Evolutionary conservation across 768 basidiomycete genomes (phyloP).

Genomic region (Bullera alba): DNA sequence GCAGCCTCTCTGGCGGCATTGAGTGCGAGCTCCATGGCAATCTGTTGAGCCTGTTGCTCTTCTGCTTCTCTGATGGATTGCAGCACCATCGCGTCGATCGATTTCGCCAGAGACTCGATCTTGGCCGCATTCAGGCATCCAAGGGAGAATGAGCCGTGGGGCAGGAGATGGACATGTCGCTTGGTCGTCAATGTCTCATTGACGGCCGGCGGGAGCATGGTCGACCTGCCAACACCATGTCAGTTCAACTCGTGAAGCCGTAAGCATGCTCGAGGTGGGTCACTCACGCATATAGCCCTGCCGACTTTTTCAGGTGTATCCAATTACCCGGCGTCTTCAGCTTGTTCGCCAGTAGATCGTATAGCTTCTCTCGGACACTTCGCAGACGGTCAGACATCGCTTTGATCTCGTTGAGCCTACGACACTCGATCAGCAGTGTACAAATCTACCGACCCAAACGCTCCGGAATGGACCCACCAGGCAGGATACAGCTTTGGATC

Average conservation of each 20-base stretch:
- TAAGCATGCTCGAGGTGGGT: background rate
- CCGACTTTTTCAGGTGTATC: slow-evolving; percentile 90
- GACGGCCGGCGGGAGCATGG: slow-evolving; percentile 26
- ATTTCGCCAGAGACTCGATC: slow-evolving; percentile 34
- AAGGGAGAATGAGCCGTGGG: slow-evolving; percentile 42
- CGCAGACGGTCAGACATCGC: slow-evolving; percentile 94
- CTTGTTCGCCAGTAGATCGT: slow-evolving; percentile 65
- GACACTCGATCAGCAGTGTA: background rate
- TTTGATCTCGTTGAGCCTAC: slow-evolving; percentile 78
- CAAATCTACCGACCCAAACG: background rate
- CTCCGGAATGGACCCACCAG: slow-evolving; percentile 61
- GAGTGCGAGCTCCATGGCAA: slow-evolving; percentile 32
- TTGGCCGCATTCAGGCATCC: slow-evolving; percentile 40
- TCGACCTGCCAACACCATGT: slow-evolving; percentile 24
- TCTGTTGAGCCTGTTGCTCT: slow-evolving; percentile 21
- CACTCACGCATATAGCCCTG: slow-evolving; percentile 91
- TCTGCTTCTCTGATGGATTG: slow-evolving; percentile 27
- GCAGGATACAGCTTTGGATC: slow-evolving; percentile 66
- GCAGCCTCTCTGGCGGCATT: slow-evolving; percentile 28
- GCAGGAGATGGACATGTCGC: slow-evolving; percentile 40
- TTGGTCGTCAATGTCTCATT: slow-evolving; percentile 25
- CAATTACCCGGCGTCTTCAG: slow-evolving; percentile 88
- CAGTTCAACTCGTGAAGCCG: too few relatives aligned
- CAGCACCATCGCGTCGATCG: slow-evolving; percentile 37
- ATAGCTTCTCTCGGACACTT: slow-evolving; percentile 79